phyloP scores from a whole-genome alignment of 352 stramenopile species.

The Globisporangium nagaii region DNA sequence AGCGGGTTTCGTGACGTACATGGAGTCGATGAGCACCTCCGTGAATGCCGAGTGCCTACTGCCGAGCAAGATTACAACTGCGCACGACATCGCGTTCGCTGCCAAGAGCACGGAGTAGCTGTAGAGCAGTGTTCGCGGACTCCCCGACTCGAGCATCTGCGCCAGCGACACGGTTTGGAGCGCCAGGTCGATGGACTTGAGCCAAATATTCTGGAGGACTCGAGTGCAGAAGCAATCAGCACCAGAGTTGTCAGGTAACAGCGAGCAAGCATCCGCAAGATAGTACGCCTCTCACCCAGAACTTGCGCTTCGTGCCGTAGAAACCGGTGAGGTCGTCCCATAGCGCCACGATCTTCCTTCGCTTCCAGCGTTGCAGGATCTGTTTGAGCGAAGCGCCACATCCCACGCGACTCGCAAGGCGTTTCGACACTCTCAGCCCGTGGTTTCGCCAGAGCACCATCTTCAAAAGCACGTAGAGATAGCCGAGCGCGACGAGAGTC shows the following conservation, averaged over 20 bases:
- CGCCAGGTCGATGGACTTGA: neutral
- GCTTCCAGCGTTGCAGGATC: too few species aligned
- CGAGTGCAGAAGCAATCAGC: too few species aligned
- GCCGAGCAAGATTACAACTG: neutral
- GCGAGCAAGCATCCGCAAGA: too few species aligned
- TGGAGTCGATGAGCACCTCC: neutral
- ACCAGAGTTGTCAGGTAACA: too few species aligned
- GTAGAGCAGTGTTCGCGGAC: neutral
- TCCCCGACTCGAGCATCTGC: neutral
- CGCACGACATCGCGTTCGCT: neutral
- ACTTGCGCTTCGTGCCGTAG: neutral
- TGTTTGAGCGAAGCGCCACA: too few species aligned
- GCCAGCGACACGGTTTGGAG: neutral
- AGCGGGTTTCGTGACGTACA: too few species aligned
- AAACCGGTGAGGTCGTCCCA: neutral
- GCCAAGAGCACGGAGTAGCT: neutral
- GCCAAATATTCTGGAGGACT: neutral
- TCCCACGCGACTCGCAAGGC: too few species aligned
- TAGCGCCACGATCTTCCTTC: too few species aligned
- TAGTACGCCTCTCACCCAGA: too few species aligned
- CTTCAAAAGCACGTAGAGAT: conserved; percentile 16
- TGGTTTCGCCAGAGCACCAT: conserved; percentile 17
- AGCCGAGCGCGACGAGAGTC: conserved; percentile 8
- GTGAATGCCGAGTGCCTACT: neutral
- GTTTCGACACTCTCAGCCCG: too few species aligned